These are phyloP conservation scores for Fusarium subtropicale DNA, from an alignment of 2,329 filamentous ascomycete species.

Conservation along the genomic window DNA sequence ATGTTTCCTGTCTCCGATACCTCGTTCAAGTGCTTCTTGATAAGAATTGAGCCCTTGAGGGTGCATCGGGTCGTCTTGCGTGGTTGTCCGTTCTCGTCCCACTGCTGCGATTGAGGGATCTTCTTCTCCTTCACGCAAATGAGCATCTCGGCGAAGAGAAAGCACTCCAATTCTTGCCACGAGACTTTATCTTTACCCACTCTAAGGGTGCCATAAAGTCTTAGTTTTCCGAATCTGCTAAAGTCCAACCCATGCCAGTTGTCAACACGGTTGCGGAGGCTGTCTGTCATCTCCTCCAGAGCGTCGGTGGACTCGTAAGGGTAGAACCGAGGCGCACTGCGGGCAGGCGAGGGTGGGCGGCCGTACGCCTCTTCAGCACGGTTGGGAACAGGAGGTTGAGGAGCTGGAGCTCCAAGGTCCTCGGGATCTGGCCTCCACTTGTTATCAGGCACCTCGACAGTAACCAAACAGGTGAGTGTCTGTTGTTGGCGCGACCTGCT, in stretches of 20 bases:
- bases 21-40: conserved; percentile 96
- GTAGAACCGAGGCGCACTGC: conserved; percentile 68
- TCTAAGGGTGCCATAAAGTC: conserved; percentile 87
- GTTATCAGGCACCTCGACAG: conserved; percentile 90
- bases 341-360: conserved; percentile 70
- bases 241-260: conserved; percentile 99
- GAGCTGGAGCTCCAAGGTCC: conserved; percentile 71
- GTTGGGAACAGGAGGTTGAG: conserved; percentile 54
- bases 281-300: conserved; percentile 87
- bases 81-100: conserved; percentile 69
- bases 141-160: conserved; percentile 97
- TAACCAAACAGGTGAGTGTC: conserved; percentile 91
- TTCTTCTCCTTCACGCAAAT: conserved; percentile 99
- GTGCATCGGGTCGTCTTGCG: conserved; percentile 82
- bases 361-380: conserved; percentile 66
- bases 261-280: conserved; percentile 86
- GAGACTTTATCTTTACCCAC: conserved; percentile 96
- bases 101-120: conserved; percentile 67
- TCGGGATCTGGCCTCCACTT: conserved; percentile 91
- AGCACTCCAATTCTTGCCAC: conserved; percentile 98
- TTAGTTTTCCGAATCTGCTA: conserved; percentile 88
- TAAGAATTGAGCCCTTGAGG: conserved; percentile 95
- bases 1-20: conserved; percentile 76
- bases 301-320: conserved; percentile 82
- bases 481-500: conserved; percentile 93